A percentile compares a stretch with the other conserved stretches of the same genome.
phyloP scores from a whole-genome alignment of 2,329 filamentous ascomycete species.

The Byssoonygena ceratinophila region DNA sequence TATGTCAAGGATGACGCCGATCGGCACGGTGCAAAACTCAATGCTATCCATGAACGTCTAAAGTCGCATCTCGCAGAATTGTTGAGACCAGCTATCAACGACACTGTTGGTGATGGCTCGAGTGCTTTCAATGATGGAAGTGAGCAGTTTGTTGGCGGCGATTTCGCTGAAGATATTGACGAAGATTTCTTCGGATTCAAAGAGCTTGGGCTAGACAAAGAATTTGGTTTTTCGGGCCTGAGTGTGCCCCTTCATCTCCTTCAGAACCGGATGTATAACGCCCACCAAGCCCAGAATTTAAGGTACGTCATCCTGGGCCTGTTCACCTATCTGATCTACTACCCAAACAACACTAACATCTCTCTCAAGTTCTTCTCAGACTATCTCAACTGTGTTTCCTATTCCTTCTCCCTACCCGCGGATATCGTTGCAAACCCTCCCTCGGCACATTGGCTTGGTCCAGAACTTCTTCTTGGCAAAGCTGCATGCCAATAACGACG shows the following conservation, averaged over 20 bases:
- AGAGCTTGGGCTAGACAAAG: constrained; percentile 80
- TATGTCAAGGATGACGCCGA: constrained; percentile 95
- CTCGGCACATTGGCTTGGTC: constrained; percentile 73
- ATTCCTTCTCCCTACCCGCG: constrained; percentile 62
- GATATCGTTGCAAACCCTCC: constrained; percentile 66
- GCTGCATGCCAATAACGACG: constrained; percentile 69
- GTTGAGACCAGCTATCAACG: constrained; percentile 74
- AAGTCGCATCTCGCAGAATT: constrained; percentile 87
- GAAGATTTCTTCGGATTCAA: constrained; percentile 99
- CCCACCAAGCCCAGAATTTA: constrained; percentile 66
- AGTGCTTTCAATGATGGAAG: constrained; percentile 92
- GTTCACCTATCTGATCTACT: constrained; percentile 1
- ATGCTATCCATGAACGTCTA: constrained; percentile 85
- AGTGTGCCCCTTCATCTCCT: constrained; percentile 89
- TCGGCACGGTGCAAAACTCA: constrained; percentile 65
- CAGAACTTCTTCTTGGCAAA: constrained; percentile 87
- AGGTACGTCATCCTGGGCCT: constrained; percentile 34
- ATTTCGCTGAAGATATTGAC: constrained; percentile 94
- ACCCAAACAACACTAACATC: constrained; percentile 11
- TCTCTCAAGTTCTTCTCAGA: constrained; percentile 33
- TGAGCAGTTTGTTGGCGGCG: constrained; percentile 90
- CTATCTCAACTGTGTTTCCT: constrained; percentile 48
- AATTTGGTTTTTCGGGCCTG: constrained; percentile 77
- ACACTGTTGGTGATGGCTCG: constrained; percentile 71
- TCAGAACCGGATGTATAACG: constrained; percentile 77